These are phyloP conservation scores for Viridothelium virens DNA, from an alignment of 495 filamentous ascomycete species.

Conservation along the genomic window DNA sequence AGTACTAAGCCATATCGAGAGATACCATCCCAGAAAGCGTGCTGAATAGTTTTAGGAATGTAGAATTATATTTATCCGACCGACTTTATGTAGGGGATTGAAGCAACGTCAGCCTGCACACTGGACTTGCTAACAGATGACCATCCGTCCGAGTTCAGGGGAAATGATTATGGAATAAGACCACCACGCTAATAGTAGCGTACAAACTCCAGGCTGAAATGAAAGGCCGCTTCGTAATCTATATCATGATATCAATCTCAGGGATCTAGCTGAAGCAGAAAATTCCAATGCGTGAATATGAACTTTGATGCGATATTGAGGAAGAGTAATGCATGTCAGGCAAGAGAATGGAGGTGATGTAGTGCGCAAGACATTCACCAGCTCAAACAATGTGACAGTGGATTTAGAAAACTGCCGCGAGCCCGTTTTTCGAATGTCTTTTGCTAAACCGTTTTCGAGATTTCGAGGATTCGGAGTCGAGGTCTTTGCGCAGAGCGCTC, in stretches of 20 bases:
- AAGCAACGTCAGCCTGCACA: neutral
- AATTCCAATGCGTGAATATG: neutral
- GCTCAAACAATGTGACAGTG: neutral
- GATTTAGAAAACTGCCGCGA: constrained; percentile 67
- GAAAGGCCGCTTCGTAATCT: constrained; percentile 7
- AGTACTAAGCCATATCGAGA: constrained; percentile 1
- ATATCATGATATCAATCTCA: neutral
- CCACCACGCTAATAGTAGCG: neutral
- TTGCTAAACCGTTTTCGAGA: constrained; percentile 79
- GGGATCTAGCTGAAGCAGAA: neutral
- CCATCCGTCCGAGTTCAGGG: neutral
- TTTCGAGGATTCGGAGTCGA: constrained; percentile 45
- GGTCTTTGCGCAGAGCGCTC: constrained; percentile 40
- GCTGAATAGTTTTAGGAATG: neutral
- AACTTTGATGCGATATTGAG: neutral
- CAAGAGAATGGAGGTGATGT: neutral
- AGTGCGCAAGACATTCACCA: too few relatives aligned
- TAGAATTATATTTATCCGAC: neutral
- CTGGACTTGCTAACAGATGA: neutral
- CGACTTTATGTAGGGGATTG: neutral
- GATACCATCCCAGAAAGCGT: neutral
- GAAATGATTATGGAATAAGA: neutral
- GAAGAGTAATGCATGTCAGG: neutral
- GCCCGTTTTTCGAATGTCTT: constrained; percentile 79
- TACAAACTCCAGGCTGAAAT: neutral